These are phyloP conservation scores for Plenodomus tracheiphilus DNA, from an alignment of 2,329 filamentous ascomycete genomes.

Conservation along the genomic window DNA sequence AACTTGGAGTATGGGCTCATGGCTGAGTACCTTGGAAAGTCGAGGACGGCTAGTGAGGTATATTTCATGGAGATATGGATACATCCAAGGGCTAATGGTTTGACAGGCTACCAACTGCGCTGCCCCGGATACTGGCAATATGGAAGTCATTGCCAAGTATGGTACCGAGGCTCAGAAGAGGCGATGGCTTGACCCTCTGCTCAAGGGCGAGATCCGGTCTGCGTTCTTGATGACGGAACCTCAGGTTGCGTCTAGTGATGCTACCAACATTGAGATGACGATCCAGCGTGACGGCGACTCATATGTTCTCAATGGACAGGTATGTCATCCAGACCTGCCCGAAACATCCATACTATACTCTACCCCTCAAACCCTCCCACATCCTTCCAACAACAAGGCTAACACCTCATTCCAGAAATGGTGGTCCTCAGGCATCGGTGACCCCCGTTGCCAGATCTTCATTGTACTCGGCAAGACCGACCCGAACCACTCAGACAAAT, in stretches of 20 bases:
- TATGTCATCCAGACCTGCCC: constrained; percentile 44
- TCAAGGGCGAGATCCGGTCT: constrained; percentile 83
- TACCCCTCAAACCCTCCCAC: background rate
- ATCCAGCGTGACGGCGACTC: constrained; percentile 84
- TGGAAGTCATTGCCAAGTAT: constrained; percentile 93
- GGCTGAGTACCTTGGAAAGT: constrained; percentile 94
- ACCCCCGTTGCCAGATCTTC: constrained; percentile 89
- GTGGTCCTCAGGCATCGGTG: constrained; percentile 97
- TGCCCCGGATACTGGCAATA: constrained; percentile 91
- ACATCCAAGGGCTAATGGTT: background rate
- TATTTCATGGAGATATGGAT: background rate
- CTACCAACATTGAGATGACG: constrained; percentile 85
- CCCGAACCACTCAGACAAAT: constrained; percentile 71
- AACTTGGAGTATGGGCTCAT: constrained; percentile 98
- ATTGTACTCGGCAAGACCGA: constrained; percentile 96
- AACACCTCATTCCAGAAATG: constrained; percentile 72
- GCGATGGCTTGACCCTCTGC: constrained; percentile 77
- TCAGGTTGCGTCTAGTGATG: constrained; percentile 84
- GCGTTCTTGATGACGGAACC: constrained; percentile 96
- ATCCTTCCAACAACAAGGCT: background rate
- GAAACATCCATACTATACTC: background rate
- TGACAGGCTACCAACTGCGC: constrained; percentile 76
- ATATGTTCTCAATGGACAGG: constrained; percentile 86
- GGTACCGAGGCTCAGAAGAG: constrained; percentile 83
- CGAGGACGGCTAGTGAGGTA: constrained; percentile 63